A percentile compares a stretch with the other conserved stretches of the same genome.
Conservation (phyloP, 176 grass and related monocot species). For the Pharus latifolius region DNA sequence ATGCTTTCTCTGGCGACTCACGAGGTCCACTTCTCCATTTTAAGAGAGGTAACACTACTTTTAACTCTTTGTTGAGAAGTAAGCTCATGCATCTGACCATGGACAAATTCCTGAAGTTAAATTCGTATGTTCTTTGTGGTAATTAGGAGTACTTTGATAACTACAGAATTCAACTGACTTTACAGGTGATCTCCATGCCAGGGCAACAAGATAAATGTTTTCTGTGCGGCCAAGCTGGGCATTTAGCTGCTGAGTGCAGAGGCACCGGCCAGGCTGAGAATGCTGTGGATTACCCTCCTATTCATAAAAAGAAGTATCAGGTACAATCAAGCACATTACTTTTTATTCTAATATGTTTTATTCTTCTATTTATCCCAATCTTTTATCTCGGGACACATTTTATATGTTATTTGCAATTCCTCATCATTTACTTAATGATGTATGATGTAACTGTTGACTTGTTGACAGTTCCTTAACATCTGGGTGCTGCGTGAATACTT, state of each 20-base stretch:
- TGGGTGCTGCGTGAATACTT: constrained; percentile 96
- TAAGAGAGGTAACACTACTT: constrained; percentile 74
- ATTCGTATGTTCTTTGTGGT: constrained; percentile 12
- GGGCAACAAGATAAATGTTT: constrained; percentile 98
- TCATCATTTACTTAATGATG: not conserved
- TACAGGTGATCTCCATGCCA: constrained; percentile 90
- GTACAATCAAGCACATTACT: constrained; percentile 17
- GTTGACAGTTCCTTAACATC: constrained; percentile 85
- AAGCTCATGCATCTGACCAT: not conserved
- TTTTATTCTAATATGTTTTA: not conserved
- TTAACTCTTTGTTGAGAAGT: not conserved
- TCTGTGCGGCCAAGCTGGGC: constrained; percentile 71
- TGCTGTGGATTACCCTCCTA: constrained; percentile 60
- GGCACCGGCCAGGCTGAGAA: constrained; percentile 44
- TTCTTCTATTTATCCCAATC: not conserved
- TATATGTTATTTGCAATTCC: not conserved
- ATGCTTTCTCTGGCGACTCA: constrained; percentile 97
- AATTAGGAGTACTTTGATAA: constrained; percentile 35
- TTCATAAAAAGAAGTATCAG: constrained; percentile 99
- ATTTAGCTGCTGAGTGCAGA: constrained; percentile 93
- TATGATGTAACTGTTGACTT: constrained; percentile 14
- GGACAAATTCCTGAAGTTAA: not conserved
- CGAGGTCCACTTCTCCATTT: constrained; percentile 95
- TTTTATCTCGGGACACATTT: not conserved
- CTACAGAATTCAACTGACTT: constrained; percentile 49